These are phyloP conservation scores for Nyssa sinensis DNA, from an alignment of 148 eudicot species.

Conservation along the genomic window DNA sequence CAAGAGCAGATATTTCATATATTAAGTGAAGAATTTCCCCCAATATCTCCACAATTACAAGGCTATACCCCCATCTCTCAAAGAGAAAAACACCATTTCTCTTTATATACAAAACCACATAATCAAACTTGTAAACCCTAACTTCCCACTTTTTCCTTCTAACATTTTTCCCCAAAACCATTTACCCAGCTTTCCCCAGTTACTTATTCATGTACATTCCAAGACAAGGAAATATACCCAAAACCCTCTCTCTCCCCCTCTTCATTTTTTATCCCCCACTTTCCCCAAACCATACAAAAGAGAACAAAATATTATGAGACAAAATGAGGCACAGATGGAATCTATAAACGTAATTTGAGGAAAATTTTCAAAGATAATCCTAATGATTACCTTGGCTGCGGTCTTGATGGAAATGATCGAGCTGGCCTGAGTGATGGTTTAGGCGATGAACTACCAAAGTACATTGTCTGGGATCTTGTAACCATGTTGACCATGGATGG, in stretches of 20 bases:
- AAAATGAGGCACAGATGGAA: not conserved
- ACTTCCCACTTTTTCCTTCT: not conserved
- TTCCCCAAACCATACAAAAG: not conserved
- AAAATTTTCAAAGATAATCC: not conserved
- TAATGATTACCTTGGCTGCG: constrained; percentile 30
- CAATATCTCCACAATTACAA: constrained; percentile 2
- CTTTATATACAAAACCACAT: constrained; percentile 7
- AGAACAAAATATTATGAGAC: not conserved
- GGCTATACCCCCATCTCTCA: constrained; percentile 16
- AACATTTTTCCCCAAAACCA: not conserved
- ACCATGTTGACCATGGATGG: constrained; percentile 47
- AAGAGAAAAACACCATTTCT: not conserved
- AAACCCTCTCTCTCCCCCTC: not conserved
- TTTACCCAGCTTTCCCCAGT: not conserved
- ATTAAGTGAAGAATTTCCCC: not conserved
- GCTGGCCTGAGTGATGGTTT: constrained; percentile 20
- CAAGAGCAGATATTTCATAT: not conserved
- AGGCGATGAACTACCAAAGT: constrained; percentile 26
- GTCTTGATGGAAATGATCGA: constrained; percentile 22
- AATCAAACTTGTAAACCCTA: constrained; percentile 7
- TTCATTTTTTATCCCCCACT: not conserved
- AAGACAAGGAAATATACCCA: not conserved
- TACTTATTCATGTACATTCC: constrained; percentile 9
- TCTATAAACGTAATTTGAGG: not conserved
- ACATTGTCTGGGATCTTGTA: constrained; percentile 37